A percentile compares a stretch with the other conserved stretches of the same genome.
Conservation (phyloP, 768 basidiomycete species). For the Leccinum fibrillosum region DNA sequence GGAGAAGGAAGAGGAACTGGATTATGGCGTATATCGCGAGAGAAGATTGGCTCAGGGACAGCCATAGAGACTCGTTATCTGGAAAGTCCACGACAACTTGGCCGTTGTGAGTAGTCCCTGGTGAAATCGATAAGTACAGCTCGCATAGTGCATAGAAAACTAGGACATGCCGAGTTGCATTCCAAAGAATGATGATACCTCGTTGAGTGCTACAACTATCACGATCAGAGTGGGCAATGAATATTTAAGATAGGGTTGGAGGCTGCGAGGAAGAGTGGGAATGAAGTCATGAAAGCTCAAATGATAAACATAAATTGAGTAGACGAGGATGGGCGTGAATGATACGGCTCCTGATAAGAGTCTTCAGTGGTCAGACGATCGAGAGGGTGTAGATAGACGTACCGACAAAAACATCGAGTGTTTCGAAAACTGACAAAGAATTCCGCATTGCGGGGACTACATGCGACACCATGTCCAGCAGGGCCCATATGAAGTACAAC, state of each 20-base stretch:
- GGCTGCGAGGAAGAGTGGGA: slow-evolving; percentile 47
- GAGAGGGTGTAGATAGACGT: slow-evolving; percentile 21
- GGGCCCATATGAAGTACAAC: slow-evolving; percentile 53
- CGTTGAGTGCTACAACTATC: slow-evolving; percentile 50
- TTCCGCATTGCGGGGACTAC: slow-evolving; percentile 48
- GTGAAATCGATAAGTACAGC: neutral
- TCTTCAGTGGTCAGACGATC: neutral
- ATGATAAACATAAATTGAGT: slow-evolving; percentile 58
- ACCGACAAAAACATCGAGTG: slow-evolving; percentile 63
- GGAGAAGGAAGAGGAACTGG: slow-evolving; percentile 55
- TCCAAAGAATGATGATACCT: slow-evolving; percentile 63
- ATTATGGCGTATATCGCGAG: slow-evolving; percentile 56
- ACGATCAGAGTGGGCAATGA: slow-evolving; percentile 55
- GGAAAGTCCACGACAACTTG: slow-evolving; percentile 42
- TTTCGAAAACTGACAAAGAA: slow-evolving; percentile 44
- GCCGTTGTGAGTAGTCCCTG: slow-evolving; percentile 8
- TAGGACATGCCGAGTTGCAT: slow-evolving; percentile 49
- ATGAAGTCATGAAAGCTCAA: slow-evolving; percentile 52
- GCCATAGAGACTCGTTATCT: slow-evolving; percentile 40
- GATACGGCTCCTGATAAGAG: slow-evolving; percentile 46
- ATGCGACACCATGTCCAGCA: slow-evolving; percentile 61
- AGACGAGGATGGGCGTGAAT: slow-evolving; percentile 62
- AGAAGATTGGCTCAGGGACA: slow-evolving; percentile 57
- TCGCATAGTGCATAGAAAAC: neutral
- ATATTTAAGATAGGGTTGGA: slow-evolving; percentile 43